A percentile compares a stretch with the other conserved stretches of the same genome.
phyloP scores from a whole-genome alignment of 768 basidiomycete genomes.

The Pisolithus sp. region DNA sequence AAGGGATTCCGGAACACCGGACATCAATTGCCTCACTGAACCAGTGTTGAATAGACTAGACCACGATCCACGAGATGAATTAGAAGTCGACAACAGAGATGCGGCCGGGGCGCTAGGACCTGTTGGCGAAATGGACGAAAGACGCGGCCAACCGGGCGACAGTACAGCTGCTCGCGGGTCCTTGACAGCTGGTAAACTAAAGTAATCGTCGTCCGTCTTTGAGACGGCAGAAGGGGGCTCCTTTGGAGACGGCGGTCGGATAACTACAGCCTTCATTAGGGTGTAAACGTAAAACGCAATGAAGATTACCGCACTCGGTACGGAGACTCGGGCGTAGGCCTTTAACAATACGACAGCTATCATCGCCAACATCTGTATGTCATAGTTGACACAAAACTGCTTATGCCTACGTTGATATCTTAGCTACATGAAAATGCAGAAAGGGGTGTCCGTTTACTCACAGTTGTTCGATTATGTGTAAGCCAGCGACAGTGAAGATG shows the following conservation, averaged over 20 bases:
- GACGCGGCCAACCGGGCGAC: slow-evolving; percentile 50
- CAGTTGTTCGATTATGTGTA: slow-evolving; percentile 41
- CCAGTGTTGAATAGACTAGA: slow-evolving; percentile 68
- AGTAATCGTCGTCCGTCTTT: slow-evolving; percentile 48
- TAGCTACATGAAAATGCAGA: not conserved
- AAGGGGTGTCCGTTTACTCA: slow-evolving; percentile 27
- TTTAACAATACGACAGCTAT: slow-evolving; percentile 62
- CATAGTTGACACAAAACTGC: slow-evolving; percentile 44
- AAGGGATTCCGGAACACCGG: slow-evolving; percentile 49
- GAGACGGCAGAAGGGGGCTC: slow-evolving; percentile 13
- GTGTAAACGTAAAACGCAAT: not conserved
- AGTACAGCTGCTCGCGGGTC: slow-evolving; percentile 34
- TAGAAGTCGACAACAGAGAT: slow-evolving; percentile 44
- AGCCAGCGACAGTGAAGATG: slow-evolving; percentile 20
- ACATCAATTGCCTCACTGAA: slow-evolving; percentile 62
- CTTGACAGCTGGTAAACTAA: slow-evolving; percentile 36
- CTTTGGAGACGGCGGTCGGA: slow-evolving; percentile 15
- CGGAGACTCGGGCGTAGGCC: slow-evolving; percentile 15
- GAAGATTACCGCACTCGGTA: slow-evolving; percentile 9
- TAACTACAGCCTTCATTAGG: not conserved
- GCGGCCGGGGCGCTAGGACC: slow-evolving; percentile 30
- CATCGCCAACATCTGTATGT: slow-evolving; percentile 82
- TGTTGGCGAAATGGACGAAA: slow-evolving; percentile 38
- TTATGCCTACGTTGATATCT: slow-evolving; percentile 30
- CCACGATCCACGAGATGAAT: slow-evolving; percentile 74